A percentile compares a stretch with the other conserved stretches of the same genome.
phyloP scores from a whole-genome alignment of 2,329 filamentous ascomycete species.

The Arthroderma sp. region DNA sequence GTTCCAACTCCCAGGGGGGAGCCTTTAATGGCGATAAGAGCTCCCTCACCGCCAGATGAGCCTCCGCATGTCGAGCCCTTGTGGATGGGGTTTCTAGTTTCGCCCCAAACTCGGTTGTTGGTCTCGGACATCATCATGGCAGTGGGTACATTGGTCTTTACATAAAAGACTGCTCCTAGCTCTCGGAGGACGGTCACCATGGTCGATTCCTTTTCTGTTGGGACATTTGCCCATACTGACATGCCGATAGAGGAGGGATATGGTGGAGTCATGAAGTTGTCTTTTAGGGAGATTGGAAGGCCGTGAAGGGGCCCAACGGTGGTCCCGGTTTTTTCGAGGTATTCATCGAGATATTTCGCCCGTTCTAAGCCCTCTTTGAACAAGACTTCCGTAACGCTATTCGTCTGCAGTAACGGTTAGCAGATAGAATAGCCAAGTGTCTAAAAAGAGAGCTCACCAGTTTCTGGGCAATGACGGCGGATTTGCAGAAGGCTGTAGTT shows the following conservation, averaged over 20 bases:
- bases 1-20: conserved; percentile 23
- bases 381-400: conserved; percentile 47
- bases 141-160: conserved; percentile 27
- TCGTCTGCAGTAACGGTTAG: conserved; percentile 33
- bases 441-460: background rate
- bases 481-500: conserved; percentile 24
- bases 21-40: conserved; percentile 20
- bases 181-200: conserved; percentile 27
- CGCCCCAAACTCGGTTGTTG: conserved; percentile 30
- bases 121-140: conserved; percentile 35
- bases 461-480: conserved; percentile 27
- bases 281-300: conserved; percentile 30
- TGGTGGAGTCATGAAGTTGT: conserved; percentile 24
- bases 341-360: conserved; percentile 23
- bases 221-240: conserved; percentile 8
- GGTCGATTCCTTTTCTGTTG: conserved; percentile 17
- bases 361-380: conserved; percentile 31
- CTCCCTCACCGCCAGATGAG: conserved; percentile 24
- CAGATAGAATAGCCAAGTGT: background rate
- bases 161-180: conserved; percentile 30
- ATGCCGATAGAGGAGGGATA: conserved; percentile 12
- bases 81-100: conserved; percentile 26
- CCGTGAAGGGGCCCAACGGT: conserved; percentile 28
- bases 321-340: conserved; percentile 28
- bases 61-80: conserved; percentile 23